Conservation (phyloP, 805 yeast species). For the Saturnispora sekii region DNA sequence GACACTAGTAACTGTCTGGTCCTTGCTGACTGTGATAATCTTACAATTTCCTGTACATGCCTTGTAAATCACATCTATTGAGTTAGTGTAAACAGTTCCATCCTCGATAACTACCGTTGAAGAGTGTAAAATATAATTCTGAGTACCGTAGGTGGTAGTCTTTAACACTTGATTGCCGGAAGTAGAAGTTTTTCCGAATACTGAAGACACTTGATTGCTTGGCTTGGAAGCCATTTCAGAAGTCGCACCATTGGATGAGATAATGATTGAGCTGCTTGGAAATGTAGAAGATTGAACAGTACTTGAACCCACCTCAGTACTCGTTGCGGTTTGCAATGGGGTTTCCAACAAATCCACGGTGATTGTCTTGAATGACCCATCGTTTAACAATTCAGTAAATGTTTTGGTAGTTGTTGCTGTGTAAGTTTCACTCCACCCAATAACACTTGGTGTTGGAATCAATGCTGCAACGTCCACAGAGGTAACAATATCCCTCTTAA, state of each 20-base stretch:
- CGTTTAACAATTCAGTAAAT: neutral
- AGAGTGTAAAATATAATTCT: neutral
- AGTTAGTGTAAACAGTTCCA: neutral
- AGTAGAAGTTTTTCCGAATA: too few relatives aligned
- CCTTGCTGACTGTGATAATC: neutral
- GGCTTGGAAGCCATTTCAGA: too few relatives aligned
- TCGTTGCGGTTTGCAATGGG: neutral
- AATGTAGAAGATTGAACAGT: neutral
- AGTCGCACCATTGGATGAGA: neutral
- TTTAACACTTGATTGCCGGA: too few relatives aligned
- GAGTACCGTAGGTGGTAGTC: neutral
- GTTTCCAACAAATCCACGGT: constrained; percentile 1
- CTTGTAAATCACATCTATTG: neutral
- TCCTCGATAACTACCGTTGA: neutral
- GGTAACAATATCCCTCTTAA: neutral
- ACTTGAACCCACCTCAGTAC: too few relatives aligned
- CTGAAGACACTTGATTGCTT: too few relatives aligned
- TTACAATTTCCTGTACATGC: neutral
- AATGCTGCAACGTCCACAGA: constrained; percentile 4
- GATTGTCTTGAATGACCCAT: constrained; percentile 1
- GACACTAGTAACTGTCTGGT: neutral
- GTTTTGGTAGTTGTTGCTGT: neutral
- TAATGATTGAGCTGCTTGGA: neutral
- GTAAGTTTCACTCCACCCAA: constrained; percentile 1
- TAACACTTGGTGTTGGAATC: constrained; percentile 5